Base-by-base conservation (phyloP, 495 filamentous ascomycete genomes). In the Xylaria nigripes region DNA sequence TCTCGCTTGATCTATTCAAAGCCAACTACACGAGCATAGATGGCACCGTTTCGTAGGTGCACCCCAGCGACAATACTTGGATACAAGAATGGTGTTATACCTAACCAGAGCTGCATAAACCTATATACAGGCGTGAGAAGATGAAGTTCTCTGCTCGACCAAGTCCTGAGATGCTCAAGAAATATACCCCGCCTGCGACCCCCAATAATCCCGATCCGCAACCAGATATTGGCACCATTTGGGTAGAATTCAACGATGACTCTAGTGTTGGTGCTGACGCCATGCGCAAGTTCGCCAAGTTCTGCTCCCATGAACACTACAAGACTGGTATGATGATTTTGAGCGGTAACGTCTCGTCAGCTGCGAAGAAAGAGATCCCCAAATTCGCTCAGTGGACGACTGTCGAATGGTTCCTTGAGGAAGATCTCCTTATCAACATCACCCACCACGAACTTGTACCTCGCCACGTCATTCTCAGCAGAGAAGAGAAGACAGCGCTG, bases 401-500 rank as follows among this genome's bases (percentile, higher is more conserved):
- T 61, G 87, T 96, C 63, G 93, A 98, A 76, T 86, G 86, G 61
- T 98, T 97, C 78, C 77, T 90, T 55, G 94, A 98, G 73, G 84
- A 90, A 72, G 91, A 98, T 72, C 72, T 98, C 63, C 78, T 98
- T 43, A 90, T 97, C 65, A 98, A 98, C 71, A 98, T 98, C 70
- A 97, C 92, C 22, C 89, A 90, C 65, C 93, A 98, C 73, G 90
- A 97, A 72, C 81, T 98, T 15, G 93, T 98, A 16, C 93, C 93
- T 25, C 92, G 87, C 65, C 93, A 98, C 66, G 82, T 96, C 18
- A 74, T 97, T 46, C 79, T 98, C 40, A 92, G 86, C 64, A 79
- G 82, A 40, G 90, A 93, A 63, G 94, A 98, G 78, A 96, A 95
- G 79, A 75, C 68, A 50, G 79, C 81, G 34, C 72, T 98, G 60